These are phyloP conservation scores for Fusarium mexicanum DNA, from an alignment of 2,329 filamentous ascomycete species.

Conservation along the genomic window DNA sequence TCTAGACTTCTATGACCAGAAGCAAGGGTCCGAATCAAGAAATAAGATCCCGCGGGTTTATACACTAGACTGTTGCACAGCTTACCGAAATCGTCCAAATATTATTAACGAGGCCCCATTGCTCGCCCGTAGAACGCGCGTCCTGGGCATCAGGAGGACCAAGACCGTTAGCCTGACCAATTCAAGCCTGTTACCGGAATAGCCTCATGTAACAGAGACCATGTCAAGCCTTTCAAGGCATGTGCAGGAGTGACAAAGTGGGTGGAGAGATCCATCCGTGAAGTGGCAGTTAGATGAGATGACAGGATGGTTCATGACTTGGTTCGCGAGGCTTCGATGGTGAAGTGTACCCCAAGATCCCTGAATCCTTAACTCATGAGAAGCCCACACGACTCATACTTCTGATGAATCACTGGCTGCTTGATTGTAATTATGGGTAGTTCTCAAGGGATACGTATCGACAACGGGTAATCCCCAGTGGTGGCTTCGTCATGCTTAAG, in stretches of 20 bases:
- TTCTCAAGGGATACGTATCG: conserved; percentile 5
- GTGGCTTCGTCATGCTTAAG: conserved; percentile 13
- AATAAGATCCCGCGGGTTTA: neutral
- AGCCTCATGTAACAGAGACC: conserved; percentile 1
- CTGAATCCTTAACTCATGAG: neutral
- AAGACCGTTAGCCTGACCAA: neutral
- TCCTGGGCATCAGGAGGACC: conserved; percentile 15
- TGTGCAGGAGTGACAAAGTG: neutral
- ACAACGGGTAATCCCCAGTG: neutral
- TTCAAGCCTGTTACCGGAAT: conserved; percentile 3
- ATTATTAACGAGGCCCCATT: conserved; percentile 14
- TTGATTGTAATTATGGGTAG: neutral
- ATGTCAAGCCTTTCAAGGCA: neutral
- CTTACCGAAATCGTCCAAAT: conserved; percentile 21
- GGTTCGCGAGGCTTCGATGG: neutral
- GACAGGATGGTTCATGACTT: neutral
- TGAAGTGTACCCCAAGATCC: neutral
- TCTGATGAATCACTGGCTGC: neutral
- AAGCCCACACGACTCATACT: neutral
- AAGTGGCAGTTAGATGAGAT: conserved; percentile 9
- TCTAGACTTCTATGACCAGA: conserved; percentile 1
- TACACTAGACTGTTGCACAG: conserved; percentile 17
- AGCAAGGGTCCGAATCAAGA: neutral
- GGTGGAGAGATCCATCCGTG: conserved; percentile 2
- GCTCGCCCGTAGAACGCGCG: conserved; percentile 36